phyloP scores from a whole-genome alignment of 257 asterid genomes.

The Cynanchum wilfordii region DNA sequence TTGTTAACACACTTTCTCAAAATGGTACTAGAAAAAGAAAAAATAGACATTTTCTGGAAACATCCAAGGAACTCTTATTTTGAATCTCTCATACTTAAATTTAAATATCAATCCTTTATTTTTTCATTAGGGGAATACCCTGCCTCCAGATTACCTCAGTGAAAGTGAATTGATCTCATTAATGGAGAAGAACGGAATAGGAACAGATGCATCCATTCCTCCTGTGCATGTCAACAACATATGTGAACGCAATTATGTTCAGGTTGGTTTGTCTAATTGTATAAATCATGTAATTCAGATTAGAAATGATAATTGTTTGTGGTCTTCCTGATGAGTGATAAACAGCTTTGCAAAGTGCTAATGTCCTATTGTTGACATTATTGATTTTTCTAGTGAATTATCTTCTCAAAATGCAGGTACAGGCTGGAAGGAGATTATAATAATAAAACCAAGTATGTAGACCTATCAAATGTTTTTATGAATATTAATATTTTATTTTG shows the following conservation, averaged over 20 bases:
- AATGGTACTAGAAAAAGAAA: too few species aligned
- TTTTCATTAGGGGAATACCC: slow-evolving; percentile 58
- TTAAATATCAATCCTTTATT: slow-evolving; percentile 11
- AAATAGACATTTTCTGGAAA: too few species aligned
- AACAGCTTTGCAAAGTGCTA: not conserved
- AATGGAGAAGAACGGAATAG: slow-evolving; percentile 89
- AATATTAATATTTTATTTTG: too few species aligned
- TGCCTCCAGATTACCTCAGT: slow-evolving; percentile 77
- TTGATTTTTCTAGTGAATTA: not conserved
- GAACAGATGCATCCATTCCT: slow-evolving; percentile 94
- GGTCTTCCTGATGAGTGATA: not conserved
- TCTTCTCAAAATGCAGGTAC: slow-evolving; percentile 50
- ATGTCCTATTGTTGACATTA: not conserved
- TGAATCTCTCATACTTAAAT: too few species aligned
- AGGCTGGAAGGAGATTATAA: slow-evolving; percentile 78
- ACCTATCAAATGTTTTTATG: too few species aligned
- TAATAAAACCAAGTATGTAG: too few species aligned
- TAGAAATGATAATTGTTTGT: not conserved
- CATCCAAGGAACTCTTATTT: too few species aligned
- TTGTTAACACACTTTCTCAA: too few species aligned
- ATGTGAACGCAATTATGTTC: slow-evolving; percentile 82
- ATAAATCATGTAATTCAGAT: slow-evolving; percentile 1
- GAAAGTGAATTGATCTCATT: slow-evolving; percentile 92
- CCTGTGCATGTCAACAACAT: slow-evolving; percentile 91
- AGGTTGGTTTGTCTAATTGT: slow-evolving; percentile 47